phyloP scores from a whole-genome alignment of 768 basidiomycete species.

The Polyporus arcularius region DNA sequence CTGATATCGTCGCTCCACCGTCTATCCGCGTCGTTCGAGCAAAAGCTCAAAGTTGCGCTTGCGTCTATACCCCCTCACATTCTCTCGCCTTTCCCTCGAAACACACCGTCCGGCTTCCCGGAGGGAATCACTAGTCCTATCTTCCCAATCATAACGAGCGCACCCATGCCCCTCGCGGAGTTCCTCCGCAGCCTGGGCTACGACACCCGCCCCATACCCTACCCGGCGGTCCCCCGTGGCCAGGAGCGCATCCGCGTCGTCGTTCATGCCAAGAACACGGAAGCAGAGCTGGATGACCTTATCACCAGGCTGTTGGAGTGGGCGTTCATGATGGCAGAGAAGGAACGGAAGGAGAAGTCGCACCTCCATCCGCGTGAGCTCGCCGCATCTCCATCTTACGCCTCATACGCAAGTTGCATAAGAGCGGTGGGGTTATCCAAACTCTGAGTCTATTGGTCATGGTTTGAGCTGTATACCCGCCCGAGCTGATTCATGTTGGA shows the following conservation, averaged over 20 bases:
- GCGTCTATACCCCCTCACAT: neutral
- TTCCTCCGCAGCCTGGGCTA: neutral
- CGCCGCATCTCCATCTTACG: no score
- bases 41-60: neutral
- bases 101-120: neutral
- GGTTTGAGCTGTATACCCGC: no score
- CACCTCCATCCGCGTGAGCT: no score
- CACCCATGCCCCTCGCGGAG: neutral
- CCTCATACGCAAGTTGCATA: no score
- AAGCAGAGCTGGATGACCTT: slow-evolving; percentile 26
- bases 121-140: neutral
- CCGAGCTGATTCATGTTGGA: no score
- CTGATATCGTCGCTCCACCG: neutral
- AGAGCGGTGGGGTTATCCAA: no score
- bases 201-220: neutral
- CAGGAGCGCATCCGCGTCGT: slow-evolving; percentile 16
- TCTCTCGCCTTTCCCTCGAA: neutral
- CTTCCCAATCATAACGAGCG: neutral
- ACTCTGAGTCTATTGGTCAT: no score
- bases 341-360: neutral
- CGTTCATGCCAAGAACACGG: slow-evolving; percentile 8
- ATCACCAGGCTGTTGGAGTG: neutral
- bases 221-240: slow-evolving; percentile 11
- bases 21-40: neutral
- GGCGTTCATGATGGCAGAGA: neutral